Base-by-base conservation (phyloP, 2,329 filamentous ascomycete genomes). In the Hymenoscyphus linearis region DNA sequence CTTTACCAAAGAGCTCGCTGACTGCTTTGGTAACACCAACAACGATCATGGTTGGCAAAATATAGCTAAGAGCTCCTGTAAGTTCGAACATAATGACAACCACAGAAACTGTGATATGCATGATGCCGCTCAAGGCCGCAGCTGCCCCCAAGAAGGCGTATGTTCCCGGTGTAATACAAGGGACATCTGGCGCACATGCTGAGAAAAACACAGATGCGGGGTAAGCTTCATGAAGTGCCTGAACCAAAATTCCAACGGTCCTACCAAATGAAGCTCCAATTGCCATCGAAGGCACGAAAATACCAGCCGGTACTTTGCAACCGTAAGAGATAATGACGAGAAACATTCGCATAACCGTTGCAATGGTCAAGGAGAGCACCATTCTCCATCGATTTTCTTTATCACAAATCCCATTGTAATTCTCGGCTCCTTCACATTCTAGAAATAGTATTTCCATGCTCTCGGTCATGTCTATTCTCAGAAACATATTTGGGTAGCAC, bases 51-150 rank as follows among this genome's bases (percentile, higher is more conserved):
- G 93, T 98, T 0, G 95, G 95, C 31, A 99, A 79, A 66, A 99
- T 98, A 72, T 99, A 99, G 1, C 93, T 96, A 63, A 98, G 78
- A 6, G 95, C 95, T n/a, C 95, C 95, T 0, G 95, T 99, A 55
- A 99, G 82, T 76, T 99, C 95, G 71, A 98, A 98, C 95, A 99
- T 98, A 75, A 99, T 99, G 70, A 99, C 95, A 2, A 97, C 93
- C 10, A 99, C 92, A 0, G 93, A 96, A 16, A 99, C 87, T 0
- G 93, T 97, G 65, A 99, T 90, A 75, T 98, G 95, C 93, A 98
- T 99, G 71, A 98, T 97, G 10, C 95, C 95, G 73, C 90, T 93
- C 26, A 99, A 80, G 0, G 95, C 91, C 1, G 95, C 93, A 0
- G 87, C 95, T 4, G 95, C 95, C 50, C 95, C 95, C 0, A 99